phyloP scores from a whole-genome alignment of 2,329 filamentous ascomycete genomes.

The Colletotrichum shisoi region DNA sequence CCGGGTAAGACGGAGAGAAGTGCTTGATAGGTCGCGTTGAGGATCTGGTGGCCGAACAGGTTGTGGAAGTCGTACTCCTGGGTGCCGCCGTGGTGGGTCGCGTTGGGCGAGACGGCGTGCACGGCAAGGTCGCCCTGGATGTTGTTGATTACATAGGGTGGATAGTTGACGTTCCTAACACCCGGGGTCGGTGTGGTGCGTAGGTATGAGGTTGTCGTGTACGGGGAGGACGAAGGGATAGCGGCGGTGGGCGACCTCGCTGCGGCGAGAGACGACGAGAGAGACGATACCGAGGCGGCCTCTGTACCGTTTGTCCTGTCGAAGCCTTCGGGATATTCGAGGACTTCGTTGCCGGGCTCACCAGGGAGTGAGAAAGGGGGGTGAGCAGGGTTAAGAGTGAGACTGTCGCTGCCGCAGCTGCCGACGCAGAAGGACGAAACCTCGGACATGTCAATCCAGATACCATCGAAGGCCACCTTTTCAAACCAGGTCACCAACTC shows the following conservation, averaged over 20 bases:
- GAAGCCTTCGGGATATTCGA: slow-evolving; percentile 73
- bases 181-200: slow-evolving; percentile 67
- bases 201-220: slow-evolving; percentile 47
- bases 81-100: slow-evolving; percentile 76
- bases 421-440: slow-evolving; percentile 72
- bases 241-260: slow-evolving; percentile 42
- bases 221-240: slow-evolving; percentile 42
- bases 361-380: slow-evolving; percentile 65
- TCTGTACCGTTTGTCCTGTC: slow-evolving; percentile 59
- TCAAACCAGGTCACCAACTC: slow-evolving; percentile 68
- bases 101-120: slow-evolving; percentile 78
- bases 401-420: slow-evolving; percentile 71
- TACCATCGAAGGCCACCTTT: slow-evolving; percentile 59
- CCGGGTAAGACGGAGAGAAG: slow-evolving; percentile 69
- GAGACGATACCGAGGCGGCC: slow-evolving; percentile 65
- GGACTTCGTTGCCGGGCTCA: slow-evolving; percentile 52
- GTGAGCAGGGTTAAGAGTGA: slow-evolving; percentile 71
- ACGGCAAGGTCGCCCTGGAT: slow-evolving; percentile 75
- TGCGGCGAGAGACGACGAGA: slow-evolving; percentile 52
- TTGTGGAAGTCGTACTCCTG: slow-evolving; percentile 87
- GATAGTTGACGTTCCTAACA: slow-evolving; percentile 72
- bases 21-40: slow-evolving; percentile 78
- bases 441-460: slow-evolving; percentile 69
- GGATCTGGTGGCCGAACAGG: slow-evolving; percentile 76
- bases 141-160: slow-evolving; percentile 80